Conservation (phyloP, 2,329 filamentous ascomycete species). For the Trichoderma pleuroti region DNA sequence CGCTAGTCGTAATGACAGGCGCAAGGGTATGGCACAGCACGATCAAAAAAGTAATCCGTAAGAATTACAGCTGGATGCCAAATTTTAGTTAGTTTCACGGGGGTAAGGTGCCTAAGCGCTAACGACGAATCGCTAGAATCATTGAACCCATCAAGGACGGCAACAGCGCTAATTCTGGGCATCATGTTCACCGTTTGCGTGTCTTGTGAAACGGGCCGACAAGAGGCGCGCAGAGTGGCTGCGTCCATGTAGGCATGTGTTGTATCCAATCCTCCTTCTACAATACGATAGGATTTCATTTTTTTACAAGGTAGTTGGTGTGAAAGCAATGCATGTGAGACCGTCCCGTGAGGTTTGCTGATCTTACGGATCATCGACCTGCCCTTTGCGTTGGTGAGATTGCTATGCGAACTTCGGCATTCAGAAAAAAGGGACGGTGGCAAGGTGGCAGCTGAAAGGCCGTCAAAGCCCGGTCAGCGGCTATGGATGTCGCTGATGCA, state of each 20-base stretch:
- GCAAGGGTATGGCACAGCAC: neutral
- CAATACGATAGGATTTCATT: neutral
- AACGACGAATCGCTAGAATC: neutral
- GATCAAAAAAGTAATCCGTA: neutral
- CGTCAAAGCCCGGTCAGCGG: neutral
- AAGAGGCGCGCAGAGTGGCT: neutral
- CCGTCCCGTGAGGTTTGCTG: neutral
- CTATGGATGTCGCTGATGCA: neutral
- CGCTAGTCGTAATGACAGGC: neutral
- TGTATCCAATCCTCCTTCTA: neutral
- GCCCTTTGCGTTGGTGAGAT: conserved; percentile 5
- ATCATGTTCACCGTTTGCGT: neutral
- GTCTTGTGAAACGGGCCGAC: neutral
- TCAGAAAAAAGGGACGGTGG: neutral
- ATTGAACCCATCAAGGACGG: neutral
- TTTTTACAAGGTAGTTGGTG: neutral
- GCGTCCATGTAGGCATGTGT: neutral
- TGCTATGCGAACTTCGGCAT: neutral
- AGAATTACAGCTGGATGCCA: neutral
- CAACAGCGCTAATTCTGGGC: neutral
- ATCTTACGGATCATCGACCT: conserved; percentile 9
- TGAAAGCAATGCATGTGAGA: neutral
- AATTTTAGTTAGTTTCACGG: neutral
- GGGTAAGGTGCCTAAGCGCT: neutral
- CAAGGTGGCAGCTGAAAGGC: neutral